Conservation (phyloP, 164 flowering plant genomes). For the Umbilicus rupestris region DNA sequence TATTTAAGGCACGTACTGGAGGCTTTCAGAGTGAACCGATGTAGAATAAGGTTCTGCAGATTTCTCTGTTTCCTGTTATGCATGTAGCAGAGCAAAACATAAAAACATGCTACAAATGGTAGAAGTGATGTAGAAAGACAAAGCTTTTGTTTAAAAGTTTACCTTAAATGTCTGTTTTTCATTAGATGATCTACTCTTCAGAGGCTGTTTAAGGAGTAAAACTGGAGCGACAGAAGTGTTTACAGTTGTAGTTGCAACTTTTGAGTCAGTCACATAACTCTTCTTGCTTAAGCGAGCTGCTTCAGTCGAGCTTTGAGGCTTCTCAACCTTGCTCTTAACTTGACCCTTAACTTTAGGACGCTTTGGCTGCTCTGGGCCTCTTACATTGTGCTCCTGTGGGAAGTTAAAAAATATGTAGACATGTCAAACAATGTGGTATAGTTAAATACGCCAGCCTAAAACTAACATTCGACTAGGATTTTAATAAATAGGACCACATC, state of each 20-base stretch:
- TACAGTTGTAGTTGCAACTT: neutral
- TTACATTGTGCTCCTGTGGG: conserved; percentile 33
- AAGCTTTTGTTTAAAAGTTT: neutral
- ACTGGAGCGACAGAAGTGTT: neutral
- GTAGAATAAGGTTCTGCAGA: conserved; percentile 24
- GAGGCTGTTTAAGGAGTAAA: neutral
- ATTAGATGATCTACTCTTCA: neutral
- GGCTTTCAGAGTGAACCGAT: conserved; percentile 25
- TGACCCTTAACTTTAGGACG: conserved; percentile 13
- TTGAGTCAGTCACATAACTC: neutral
- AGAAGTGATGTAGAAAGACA: neutral
- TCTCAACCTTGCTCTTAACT: conserved; percentile 8
- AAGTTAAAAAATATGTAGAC: neutral
- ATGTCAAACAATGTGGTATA: neutral
- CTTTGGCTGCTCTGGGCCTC: conserved; percentile 17
- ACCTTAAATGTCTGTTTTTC: neutral
- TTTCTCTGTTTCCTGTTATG: conserved; percentile 32
- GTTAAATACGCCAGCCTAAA: neutral
- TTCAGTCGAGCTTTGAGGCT: conserved; percentile 4
- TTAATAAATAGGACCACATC: neutral
- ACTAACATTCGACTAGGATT: neutral
- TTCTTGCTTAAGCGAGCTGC: conserved; percentile 1
- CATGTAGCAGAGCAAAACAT: conserved; percentile 10
- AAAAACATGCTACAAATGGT: conserved; percentile 9
- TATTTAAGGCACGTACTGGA: conserved; percentile 37